These are phyloP conservation scores for Zelopaecilomyces penicillatus DNA, from an alignment of 2,329 filamentous ascomycete species.

Conservation along the genomic window DNA sequence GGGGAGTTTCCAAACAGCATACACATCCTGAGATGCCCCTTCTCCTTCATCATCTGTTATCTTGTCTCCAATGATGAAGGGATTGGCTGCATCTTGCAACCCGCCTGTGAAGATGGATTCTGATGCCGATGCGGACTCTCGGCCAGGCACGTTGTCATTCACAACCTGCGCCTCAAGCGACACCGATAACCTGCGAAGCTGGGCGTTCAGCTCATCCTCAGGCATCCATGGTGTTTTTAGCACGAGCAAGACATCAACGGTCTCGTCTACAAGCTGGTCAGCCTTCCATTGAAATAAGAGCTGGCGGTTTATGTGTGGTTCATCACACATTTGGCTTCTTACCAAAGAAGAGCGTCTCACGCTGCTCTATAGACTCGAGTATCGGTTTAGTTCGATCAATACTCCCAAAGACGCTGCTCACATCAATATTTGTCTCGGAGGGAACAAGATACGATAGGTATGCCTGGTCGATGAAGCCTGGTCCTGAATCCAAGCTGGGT, in stretches of 20 bases:
- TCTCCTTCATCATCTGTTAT: constrained; percentile 18
- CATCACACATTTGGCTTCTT: constrained; percentile 17
- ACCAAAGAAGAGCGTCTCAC: constrained; percentile 67
- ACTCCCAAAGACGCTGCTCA: constrained; percentile 42
- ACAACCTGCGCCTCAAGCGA: constrained; percentile 58
- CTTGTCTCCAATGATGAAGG: constrained; percentile 41
- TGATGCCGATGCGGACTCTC: constrained; percentile 35
- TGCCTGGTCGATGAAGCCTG: constrained; percentile 46
- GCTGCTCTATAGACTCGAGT: constrained; percentile 51
- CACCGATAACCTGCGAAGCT: constrained; percentile 55
- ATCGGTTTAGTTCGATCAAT: constrained; percentile 35
- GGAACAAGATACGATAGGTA: constrained; percentile 55
- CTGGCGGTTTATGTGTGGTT: background rate
- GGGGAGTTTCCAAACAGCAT: constrained; percentile 52
- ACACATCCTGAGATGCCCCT: constrained; percentile 30
- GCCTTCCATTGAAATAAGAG: constrained; percentile 9
- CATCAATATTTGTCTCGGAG: constrained; percentile 43
- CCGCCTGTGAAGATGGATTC: constrained; percentile 54
- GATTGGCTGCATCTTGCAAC: constrained; percentile 41
- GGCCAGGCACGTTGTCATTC: constrained; percentile 45
- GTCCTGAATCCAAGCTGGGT: constrained; percentile 16
- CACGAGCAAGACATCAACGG: constrained; percentile 58
- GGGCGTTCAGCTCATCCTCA: constrained; percentile 47
- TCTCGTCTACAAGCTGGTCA: constrained; percentile 58
- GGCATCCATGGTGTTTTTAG: constrained; percentile 55